Percentiles rank a stretch among this genome's conserved stretches.
phyloP scores from a whole-genome alignment of 169 alveolate species.

The Plasmodium yoelii region DNA sequence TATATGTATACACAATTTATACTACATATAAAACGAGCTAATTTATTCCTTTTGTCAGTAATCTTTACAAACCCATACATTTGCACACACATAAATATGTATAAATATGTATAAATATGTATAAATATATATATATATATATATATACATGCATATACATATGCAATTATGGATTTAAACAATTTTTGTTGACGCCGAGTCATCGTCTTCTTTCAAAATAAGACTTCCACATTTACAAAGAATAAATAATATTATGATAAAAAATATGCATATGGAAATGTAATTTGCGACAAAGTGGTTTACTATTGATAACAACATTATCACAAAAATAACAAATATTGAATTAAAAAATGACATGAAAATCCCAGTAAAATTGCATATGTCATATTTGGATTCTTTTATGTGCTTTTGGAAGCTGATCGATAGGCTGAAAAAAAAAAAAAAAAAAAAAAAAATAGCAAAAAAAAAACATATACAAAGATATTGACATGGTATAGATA shows the following conservation, averaged over 20 bases:
- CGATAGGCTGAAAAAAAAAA: conserved; percentile 16
- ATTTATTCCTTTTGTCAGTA: too few relatives aligned
- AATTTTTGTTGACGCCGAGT: too few relatives aligned
- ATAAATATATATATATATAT: too few relatives aligned
- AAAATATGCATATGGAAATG: conserved; percentile 29
- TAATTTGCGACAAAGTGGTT: conserved; percentile 44
- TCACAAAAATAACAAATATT: conserved; percentile 14
- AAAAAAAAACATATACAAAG: neutral
- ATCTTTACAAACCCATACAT: too few relatives aligned
- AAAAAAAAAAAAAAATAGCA: neutral
- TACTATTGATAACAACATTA: conserved; percentile 14
- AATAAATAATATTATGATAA: conserved; percentile 18
- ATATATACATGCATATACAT: too few relatives aligned
- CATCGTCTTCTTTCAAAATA: too few relatives aligned
- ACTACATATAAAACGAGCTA: too few relatives aligned
- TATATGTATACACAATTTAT: too few relatives aligned
- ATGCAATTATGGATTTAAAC: too few relatives aligned
- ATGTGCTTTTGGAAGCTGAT: conserved; percentile 25
- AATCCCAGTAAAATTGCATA: conserved; percentile 35
- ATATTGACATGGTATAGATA: too few relatives aligned
- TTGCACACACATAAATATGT: too few relatives aligned
- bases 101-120: too few relatives aligned
- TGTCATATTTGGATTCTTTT: conserved; percentile 30
- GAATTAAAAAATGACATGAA: conserved; percentile 63
- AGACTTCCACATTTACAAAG: conserved; percentile 10